Percentiles rank a stretch among this genome's conserved stretches.
Evolutionary conservation across 805 yeast genomes (phyloP).

Genomic region (Kuraishia piskuri): DNA sequence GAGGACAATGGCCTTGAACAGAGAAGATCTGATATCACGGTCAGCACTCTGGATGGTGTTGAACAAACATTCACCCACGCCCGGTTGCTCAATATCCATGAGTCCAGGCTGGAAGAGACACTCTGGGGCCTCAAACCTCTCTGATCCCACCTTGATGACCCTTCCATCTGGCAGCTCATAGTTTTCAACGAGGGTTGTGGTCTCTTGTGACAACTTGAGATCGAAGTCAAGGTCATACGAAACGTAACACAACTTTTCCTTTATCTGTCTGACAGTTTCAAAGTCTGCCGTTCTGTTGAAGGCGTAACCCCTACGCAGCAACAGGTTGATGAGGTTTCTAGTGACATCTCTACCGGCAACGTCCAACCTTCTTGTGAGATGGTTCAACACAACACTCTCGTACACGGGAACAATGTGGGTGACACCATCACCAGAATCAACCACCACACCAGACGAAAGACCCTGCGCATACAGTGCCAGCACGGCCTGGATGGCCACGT

Average conservation of each 20-base stretch:
- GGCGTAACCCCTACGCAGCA: conserved; percentile 94
- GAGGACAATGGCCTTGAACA: conserved; percentile 85
- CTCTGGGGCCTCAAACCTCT: conserved; percentile 94
- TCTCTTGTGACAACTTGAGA: conserved; percentile 78
- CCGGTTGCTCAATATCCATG: conserved; percentile 95
- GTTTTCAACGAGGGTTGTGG: conserved; percentile 87
- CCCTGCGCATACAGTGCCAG: conserved; percentile 97
- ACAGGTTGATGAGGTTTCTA: conserved; percentile 82
- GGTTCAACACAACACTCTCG: conserved; percentile 93
- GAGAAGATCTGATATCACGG: conserved; percentile 81
- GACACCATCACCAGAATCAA: conserved; percentile 98
- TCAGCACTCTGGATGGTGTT: conserved; percentile 93
- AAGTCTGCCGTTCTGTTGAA: conserved; percentile 98
- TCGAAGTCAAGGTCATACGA: conserved; percentile 91
- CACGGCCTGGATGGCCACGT: conserved; percentile 97
- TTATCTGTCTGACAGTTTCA: conserved; percentile 96
- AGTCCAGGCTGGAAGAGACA: conserved; percentile 93
- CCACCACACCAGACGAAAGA: conserved; percentile 92
- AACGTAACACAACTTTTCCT: conserved; percentile 92
- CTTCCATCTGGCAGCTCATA: conserved; percentile 97
- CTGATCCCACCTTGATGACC: conserved; percentile 87
- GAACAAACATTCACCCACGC: conserved; percentile 88
- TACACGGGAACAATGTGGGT: conserved; percentile 98
- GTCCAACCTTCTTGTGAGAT: conserved; percentile 83
- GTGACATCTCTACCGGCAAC: conserved; percentile 99